Percentiles rank a stretch among this genome's conserved stretches.
Evolutionary conservation across 1,139 yeast species (phyloP).

Genomic region (Hanseniaspora sp.): DNA sequence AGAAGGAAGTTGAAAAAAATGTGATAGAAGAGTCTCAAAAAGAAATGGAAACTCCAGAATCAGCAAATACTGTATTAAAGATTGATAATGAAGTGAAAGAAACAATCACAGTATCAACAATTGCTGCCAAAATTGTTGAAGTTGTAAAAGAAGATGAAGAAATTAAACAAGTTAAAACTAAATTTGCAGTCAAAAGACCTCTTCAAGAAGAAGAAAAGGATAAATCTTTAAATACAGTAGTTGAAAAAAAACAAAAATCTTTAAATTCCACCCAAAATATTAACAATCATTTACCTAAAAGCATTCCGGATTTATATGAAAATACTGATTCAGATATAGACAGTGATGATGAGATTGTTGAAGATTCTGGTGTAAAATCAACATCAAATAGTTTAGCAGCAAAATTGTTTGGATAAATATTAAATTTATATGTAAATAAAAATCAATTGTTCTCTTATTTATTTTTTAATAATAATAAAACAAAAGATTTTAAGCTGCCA

Average conservation of each 20-base stretch:
- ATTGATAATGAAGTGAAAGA: no score
- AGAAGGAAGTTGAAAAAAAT: neutral
- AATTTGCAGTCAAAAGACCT: conserved; percentile 11
- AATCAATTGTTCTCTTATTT: no score
- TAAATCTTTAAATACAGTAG: neutral
- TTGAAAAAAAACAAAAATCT: conserved; percentile 14
- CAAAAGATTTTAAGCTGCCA: conserved; percentile 33
- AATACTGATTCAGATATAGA: conserved; percentile 18
- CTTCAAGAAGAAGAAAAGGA: conserved; percentile 17
- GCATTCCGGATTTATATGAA: conserved; percentile 12
- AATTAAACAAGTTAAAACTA: neutral
- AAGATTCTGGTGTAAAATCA: conserved; percentile 17
- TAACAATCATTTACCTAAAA: neutral
- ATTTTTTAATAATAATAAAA: neutral
- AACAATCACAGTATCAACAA: no score
- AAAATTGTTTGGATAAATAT: conserved; percentile 3
- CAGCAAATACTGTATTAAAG: neutral
- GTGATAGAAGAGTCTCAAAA: neutral
- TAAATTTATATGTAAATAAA: no score
- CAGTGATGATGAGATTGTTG: conserved; percentile 24
- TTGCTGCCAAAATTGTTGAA: no score
- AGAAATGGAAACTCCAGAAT: neutral
- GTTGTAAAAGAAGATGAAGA: neutral
- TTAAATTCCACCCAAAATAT: neutral
- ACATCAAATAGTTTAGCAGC: conserved; percentile 9